Conservation (phyloP, 2,329 filamentous ascomycete species). For the Fusarium sp. region DNA sequence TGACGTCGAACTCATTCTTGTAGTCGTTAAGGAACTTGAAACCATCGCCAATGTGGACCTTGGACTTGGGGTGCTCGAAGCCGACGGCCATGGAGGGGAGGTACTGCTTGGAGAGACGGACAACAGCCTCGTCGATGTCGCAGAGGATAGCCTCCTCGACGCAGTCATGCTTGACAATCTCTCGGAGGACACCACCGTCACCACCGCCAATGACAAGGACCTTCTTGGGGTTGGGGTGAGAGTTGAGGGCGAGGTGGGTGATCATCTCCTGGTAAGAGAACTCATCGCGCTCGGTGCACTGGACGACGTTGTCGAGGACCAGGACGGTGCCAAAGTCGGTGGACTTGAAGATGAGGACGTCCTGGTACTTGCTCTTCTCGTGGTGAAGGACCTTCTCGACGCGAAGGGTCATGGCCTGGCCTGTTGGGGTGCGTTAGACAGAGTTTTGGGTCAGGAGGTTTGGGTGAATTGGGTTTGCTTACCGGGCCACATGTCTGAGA, state of each 20-base stretch:
- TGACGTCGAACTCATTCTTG: constrained; percentile 98
- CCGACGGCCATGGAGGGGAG: constrained; percentile 94
- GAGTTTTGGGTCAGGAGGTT: neutral
- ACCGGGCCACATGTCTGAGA: constrained; percentile 97
- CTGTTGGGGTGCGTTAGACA: constrained; percentile 56
- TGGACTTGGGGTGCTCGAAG: constrained; percentile 94
- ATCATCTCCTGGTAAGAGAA: constrained; percentile 99
- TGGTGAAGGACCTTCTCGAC: constrained; percentile 99
- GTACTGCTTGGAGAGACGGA: constrained; percentile 98
- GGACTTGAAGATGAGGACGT: constrained; percentile 98
- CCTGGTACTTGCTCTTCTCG: constrained; percentile 99
- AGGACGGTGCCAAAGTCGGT: constrained; percentile 97
- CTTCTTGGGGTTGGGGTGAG: constrained; percentile 98
- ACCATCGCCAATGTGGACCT: constrained; percentile 93
- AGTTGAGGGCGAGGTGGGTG: constrained; percentile 97
- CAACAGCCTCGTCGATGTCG: constrained; percentile 99
- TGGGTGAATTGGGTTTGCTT: constrained; percentile 42
- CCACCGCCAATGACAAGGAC: constrained; percentile 98
- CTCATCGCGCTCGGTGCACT: constrained; percentile 98
- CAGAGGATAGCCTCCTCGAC: constrained; percentile 97
- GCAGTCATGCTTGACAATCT: constrained; percentile 98
- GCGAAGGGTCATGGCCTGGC: constrained; percentile 98
- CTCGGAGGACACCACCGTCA: constrained; percentile 96
- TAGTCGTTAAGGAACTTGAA: constrained; percentile 98
- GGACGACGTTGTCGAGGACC: constrained; percentile 98